Conservation (phyloP, 768 basidiomycete genomes). For the Leccinum imitatum region DNA sequence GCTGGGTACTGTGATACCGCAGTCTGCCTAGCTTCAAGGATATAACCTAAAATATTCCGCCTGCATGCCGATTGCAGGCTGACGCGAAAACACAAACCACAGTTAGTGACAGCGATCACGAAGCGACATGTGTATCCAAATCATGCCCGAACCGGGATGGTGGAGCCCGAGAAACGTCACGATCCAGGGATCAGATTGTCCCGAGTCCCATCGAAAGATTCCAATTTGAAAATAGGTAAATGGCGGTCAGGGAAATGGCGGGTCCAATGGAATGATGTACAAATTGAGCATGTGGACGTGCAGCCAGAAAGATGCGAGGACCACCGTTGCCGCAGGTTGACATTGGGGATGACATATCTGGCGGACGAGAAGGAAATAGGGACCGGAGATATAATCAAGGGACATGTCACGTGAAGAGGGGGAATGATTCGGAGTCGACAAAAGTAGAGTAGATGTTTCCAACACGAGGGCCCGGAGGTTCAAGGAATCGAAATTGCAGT, state of each 20-base stretch:
- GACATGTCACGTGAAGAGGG: slow-evolving; percentile 3
- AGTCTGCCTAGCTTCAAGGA: slow-evolving; percentile 10
- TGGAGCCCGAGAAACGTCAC: slow-evolving; percentile 10
- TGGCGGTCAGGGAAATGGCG: slow-evolving; percentile 4
- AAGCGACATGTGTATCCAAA: neutral
- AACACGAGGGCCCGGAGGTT: slow-evolving; percentile 32
- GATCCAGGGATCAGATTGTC: slow-evolving; percentile 4
- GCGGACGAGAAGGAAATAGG: slow-evolving; percentile 1
- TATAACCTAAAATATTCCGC: slow-evolving; percentile 13
- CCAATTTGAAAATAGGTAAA: slow-evolving; percentile 13
- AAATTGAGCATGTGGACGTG: slow-evolving; percentile 1
- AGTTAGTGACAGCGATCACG: slow-evolving; percentile 5
- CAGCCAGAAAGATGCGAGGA: slow-evolving; percentile 1
- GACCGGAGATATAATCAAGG: neutral
- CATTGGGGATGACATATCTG: neutral
- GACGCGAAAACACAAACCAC: slow-evolving; percentile 18
- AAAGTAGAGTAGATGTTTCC: slow-evolving; percentile 7
- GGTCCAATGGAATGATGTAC: slow-evolving; percentile 6
- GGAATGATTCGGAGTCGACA: slow-evolving; percentile 1
- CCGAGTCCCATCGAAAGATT: slow-evolving; percentile 7
- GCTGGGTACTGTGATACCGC: slow-evolving; percentile 3
- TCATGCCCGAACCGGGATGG: neutral
- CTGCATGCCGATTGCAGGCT: slow-evolving; percentile 14
- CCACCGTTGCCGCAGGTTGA: slow-evolving; percentile 8
- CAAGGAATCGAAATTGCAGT: slow-evolving; percentile 24